phyloP scores from a whole-genome alignment of 768 basidiomycete genomes.

The Cystofilobasidium capitatum region DNA sequence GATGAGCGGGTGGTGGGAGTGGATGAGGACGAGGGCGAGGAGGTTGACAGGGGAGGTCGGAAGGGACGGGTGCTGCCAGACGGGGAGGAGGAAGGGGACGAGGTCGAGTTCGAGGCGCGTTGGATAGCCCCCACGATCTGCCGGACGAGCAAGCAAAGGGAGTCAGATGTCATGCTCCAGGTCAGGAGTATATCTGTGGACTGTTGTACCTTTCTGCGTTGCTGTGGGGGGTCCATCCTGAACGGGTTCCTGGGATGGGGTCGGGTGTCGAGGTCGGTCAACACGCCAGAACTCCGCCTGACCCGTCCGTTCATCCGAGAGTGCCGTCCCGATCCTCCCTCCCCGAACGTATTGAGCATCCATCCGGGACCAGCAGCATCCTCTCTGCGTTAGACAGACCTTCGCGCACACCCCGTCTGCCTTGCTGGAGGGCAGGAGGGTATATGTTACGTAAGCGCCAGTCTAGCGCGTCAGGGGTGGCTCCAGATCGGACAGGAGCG shows the following conservation, averaged over 20 bases:
- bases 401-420: too few species aligned
- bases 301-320: too few species aligned
- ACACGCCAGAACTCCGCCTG: background rate
- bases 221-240: background rate
- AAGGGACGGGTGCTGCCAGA: background rate
- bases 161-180: background rate
- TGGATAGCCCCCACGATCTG: slow-evolving; percentile 6
- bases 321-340: too few species aligned
- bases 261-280: background rate
- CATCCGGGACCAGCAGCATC: too few species aligned
- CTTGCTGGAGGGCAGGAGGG: too few species aligned
- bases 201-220: background rate
- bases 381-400: too few species aligned
- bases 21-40: background rate
- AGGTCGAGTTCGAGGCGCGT: background rate
- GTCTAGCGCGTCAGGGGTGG: too few species aligned
- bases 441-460: too few species aligned
- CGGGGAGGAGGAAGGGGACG: background rate
- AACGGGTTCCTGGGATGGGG: background rate
- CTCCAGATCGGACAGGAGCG: too few species aligned
- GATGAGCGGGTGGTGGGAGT: background rate
- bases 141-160: background rate
- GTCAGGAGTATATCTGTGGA: background rate
- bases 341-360: too few species aligned
- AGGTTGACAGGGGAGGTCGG: background rate